These are phyloP conservation scores for Hippophae tibetana DNA, from an alignment of 306 rosid genomes.

Conservation along the genomic window DNA sequence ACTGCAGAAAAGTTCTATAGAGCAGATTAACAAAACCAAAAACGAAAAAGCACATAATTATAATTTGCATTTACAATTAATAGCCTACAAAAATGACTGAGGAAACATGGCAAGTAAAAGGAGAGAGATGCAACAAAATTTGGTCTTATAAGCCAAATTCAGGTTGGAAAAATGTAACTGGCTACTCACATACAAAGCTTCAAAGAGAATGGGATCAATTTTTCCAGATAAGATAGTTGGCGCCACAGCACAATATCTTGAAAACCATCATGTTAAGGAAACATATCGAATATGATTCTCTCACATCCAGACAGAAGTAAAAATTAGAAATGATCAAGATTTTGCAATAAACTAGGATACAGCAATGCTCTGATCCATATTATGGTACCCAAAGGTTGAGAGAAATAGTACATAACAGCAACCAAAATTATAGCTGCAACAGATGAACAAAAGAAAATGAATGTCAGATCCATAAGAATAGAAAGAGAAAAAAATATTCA, in stretches of 20 bases:
- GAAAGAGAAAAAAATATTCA: slow-evolving; percentile 5
- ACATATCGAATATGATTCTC: slow-evolving; percentile 11
- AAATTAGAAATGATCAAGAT: slow-evolving; percentile 12
- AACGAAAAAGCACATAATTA: background rate
- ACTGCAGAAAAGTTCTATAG: slow-evolving; percentile 4
- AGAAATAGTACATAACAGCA: slow-evolving; percentile 79
- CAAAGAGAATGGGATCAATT: slow-evolving; percentile 79
- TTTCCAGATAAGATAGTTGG: slow-evolving; percentile 87
- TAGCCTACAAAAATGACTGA: background rate
- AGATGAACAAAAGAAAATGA: slow-evolving; percentile 19
- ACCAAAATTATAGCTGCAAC: slow-evolving; percentile 67
- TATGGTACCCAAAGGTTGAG: slow-evolving; percentile 54
- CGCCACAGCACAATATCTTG: slow-evolving; percentile 84
- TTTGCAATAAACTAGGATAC: slow-evolving; percentile 54
- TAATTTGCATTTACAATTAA: background rate
- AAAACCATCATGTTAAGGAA: slow-evolving; percentile 54
- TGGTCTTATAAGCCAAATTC: slow-evolving; percentile 11
- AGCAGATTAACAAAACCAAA: slow-evolving; percentile 4
- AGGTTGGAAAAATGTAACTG: slow-evolving; percentile 2
- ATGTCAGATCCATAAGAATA: slow-evolving; percentile 25
- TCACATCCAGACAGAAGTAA: slow-evolving; percentile 15
- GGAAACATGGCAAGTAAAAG: slow-evolving; percentile 2
- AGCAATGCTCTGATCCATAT: slow-evolving; percentile 75
- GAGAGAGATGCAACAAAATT: background rate
- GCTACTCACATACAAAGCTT: slow-evolving; percentile 85